These are phyloP conservation scores for Erysimum cheiranthoides DNA, from an alignment of 345 rosid species.

Conservation along the genomic window DNA sequence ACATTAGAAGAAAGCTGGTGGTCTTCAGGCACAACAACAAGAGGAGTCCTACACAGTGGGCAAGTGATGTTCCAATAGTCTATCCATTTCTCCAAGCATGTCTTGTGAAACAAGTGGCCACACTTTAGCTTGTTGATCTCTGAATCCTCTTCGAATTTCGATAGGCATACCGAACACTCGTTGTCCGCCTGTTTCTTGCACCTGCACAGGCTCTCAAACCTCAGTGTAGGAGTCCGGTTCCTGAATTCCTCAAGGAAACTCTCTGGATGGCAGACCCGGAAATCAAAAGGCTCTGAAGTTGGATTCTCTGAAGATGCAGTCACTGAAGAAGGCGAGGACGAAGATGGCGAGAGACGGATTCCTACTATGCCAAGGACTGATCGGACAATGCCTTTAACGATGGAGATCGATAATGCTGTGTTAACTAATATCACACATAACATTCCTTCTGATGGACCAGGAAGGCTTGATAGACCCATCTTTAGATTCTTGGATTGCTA, in stretches of 20 bases:
- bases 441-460: slow-evolving; percentile 93
- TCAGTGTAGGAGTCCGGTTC: slow-evolving; percentile 58
- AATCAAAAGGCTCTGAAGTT: slow-evolving; percentile 52
- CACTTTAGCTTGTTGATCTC: slow-evolving; percentile 70
- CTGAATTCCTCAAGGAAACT: slow-evolving; percentile 71
- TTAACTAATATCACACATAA: slow-evolving; percentile 74
- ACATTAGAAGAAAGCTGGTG: slow-evolving; percentile 53
- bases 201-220: slow-evolving; percentile 54
- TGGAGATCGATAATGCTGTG: slow-evolving; percentile 83
- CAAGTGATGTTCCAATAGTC: slow-evolving; percentile 76
- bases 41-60: slow-evolving; percentile 75
- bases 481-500: slow-evolving; percentile 26
- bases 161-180: slow-evolving; percentile 75
- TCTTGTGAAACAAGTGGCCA: slow-evolving; percentile 74
- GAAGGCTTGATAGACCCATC: slow-evolving; percentile 91
- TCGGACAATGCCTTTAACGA: slow-evolving; percentile 68
- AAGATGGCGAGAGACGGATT: slow-evolving; percentile 53
- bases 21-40: slow-evolving; percentile 55
- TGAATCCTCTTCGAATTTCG: slow-evolving; percentile 62
- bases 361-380: slow-evolving; percentile 74
- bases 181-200: slow-evolving; percentile 57
- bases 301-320: slow-evolving; percentile 42
- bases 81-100: slow-evolving; percentile 83
- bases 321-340: slow-evolving; percentile 44
- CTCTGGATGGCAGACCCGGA: slow-evolving; percentile 49